These are phyloP conservation scores for Prunus persica DNA, from an alignment of 306 rosid genomes.

Conservation along the genomic window Prunus_persica_NCBIv2 NC_034010.1:19559501-19560000, in stretches of 20 bases:
- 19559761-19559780: slow-evolving; percentile 1
- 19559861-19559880: not conserved
- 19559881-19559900: not conserved
- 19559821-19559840: not conserved
- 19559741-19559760: slow-evolving; percentile 12
- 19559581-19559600: not conserved
- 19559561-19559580: not conserved
- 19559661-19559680: not conserved
- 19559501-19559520: not conserved
- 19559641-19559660: not conserved
- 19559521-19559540: not conserved
- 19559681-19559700: not conserved
- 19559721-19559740: slow-evolving; percentile 41
- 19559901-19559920: not conserved
- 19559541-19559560: not conserved
- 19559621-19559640: not conserved
- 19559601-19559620: not conserved
- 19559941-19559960: not conserved
- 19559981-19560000: slow-evolving; percentile 33
- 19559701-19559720: not conserved
- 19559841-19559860: slow-evolving; percentile 4
- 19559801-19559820: not conserved
- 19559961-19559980: not conserved
- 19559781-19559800: slow-evolving; percentile 10
- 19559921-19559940: not conserved